Base-by-base conservation (phyloP, 2,329 filamentous ascomycete genomes). In the Fusarium citri region DNA sequence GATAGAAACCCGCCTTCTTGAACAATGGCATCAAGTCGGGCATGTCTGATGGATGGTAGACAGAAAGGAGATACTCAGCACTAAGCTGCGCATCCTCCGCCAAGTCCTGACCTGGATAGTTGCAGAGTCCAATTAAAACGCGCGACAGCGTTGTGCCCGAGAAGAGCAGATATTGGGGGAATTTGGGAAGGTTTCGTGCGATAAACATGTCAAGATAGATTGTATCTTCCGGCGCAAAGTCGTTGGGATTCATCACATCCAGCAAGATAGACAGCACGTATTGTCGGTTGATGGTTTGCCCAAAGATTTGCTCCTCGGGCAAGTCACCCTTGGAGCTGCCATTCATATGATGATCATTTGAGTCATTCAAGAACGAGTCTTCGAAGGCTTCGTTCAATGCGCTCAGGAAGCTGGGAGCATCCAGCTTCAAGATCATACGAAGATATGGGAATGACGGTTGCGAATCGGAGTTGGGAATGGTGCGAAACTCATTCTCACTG, bases 171-270 rank as follows among this genome's bases (percentile, higher is more conserved):
- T 98, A 98, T 77, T 98, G 95, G 2, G 94, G 94, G 76, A 97
- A 99, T 78, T 99, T 99, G 6, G 97, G 93, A 51, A 99, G 83
- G 77, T 97, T 99, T 59, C 96, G 90, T 20, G 96, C 95, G 77
- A 99, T 92, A 76, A 99, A 99, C 94, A 99, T 99, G 80, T 99
- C 94, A 46, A 99, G 87, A 79, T 97, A 99, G 59, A 99, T 93
- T 15, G 92, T 94, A 76, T 98, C 94, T 65, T 92, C 89, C 0
- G 90, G 81, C 1, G 89, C 87, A 79, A 97, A 98, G 48, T 92
- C 89, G 6, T 86, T 84, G 1, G 89, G 83, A 51, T 90, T 92
- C 93, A 99, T 97, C 28, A 98, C 91, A 78, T 97, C 94, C 14
- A 97, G 86, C 61, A 99, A 83, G 59, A 98, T 97, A 48, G 93